Conservation (phyloP, 306 rosid genomes). For the Citrullus amarus region DNA sequence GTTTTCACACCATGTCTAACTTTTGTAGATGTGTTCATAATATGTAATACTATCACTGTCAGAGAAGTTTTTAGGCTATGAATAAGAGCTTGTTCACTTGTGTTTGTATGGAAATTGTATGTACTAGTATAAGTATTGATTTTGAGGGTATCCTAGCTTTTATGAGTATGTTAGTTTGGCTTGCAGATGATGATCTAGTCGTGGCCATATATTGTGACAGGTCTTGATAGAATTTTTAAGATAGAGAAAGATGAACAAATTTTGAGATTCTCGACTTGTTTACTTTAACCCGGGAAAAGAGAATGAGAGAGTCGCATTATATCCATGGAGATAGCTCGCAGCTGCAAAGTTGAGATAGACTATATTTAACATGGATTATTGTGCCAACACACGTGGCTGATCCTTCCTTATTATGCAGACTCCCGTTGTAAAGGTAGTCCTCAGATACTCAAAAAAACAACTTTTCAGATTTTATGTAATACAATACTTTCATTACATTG, state of each 20-base stretch:
- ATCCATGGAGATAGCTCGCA: slow-evolving; percentile 6
- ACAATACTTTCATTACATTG: slow-evolving; percentile 8
- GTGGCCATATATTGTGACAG: slow-evolving; percentile 1
- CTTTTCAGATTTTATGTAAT: slow-evolving; percentile 9
- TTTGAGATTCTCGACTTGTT: slow-evolving; percentile 8
- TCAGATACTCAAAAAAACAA: slow-evolving; percentile 6
- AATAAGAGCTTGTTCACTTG: background rate
- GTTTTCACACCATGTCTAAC: background rate
- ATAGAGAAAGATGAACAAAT: slow-evolving; percentile 8
- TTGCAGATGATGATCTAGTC: background rate
- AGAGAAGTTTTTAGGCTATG: background rate
- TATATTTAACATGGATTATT: slow-evolving; percentile 9
- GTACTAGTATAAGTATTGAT: background rate
- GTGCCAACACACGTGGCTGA: slow-evolving; percentile 7
- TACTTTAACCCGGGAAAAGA: background rate
- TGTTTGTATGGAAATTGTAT: background rate
- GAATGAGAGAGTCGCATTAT: background rate
- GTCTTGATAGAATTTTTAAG: slow-evolving; percentile 5
- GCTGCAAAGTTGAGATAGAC: slow-evolving; percentile 11
- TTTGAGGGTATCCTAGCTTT: background rate
- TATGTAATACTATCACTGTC: background rate
- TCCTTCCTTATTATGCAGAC: slow-evolving; percentile 8
- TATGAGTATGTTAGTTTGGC: background rate
- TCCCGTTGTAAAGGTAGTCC: slow-evolving; percentile 12
- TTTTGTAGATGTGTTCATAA: background rate